Evolutionary conservation across 1,139 yeast species (phyloP).

Genomic region (Pichia sp.): DNA sequence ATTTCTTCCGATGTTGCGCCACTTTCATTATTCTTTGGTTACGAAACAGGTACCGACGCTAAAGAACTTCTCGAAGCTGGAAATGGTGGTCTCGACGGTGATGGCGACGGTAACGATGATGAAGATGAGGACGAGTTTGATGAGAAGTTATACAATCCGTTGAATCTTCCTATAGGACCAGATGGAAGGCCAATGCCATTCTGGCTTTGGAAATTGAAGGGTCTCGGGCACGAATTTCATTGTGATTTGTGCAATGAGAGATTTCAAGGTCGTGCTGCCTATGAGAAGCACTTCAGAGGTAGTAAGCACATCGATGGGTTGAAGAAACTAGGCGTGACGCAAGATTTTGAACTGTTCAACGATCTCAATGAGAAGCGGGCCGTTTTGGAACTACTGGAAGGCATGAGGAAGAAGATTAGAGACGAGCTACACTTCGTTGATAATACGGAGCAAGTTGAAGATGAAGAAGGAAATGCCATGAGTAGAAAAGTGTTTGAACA

Average conservation of each 20-base stretch:
- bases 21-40: slow-evolving; percentile 15
- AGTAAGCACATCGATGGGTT: slow-evolving; percentile 69
- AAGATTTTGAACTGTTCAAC: slow-evolving; percentile 40
- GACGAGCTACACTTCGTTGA: slow-evolving; percentile 39
- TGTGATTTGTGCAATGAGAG: slow-evolving; percentile 80
- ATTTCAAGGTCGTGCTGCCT: slow-evolving; percentile 70
- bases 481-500: slow-evolving; percentile 74
- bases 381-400: slow-evolving; percentile 53
- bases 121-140: slow-evolving; percentile 21
- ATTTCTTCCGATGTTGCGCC: slow-evolving; percentile 3
- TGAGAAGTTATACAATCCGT: slow-evolving; percentile 32
- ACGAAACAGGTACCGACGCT: not conserved
- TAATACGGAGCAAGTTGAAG: slow-evolving; percentile 75
- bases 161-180: slow-evolving; percentile 70
- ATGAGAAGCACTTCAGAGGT: slow-evolving; percentile 67
- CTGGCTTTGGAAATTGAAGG: slow-evolving; percentile 90
- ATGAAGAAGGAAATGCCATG: slow-evolving; percentile 90
- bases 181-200: slow-evolving; percentile 91
- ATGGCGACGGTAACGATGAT: slow-evolving; percentile 13
- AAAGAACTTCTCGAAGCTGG: slow-evolving; percentile 20
- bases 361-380: slow-evolving; percentile 65
- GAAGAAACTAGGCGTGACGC: slow-evolving; percentile 60
- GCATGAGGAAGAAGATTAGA: slow-evolving; percentile 35
- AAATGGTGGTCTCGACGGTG: slow-evolving; percentile 18
- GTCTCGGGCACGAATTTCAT: slow-evolving; percentile 60